Evolutionary conservation across 257 asterid species (phyloP).

Genomic region (Nicotiana otophora): DNA sequence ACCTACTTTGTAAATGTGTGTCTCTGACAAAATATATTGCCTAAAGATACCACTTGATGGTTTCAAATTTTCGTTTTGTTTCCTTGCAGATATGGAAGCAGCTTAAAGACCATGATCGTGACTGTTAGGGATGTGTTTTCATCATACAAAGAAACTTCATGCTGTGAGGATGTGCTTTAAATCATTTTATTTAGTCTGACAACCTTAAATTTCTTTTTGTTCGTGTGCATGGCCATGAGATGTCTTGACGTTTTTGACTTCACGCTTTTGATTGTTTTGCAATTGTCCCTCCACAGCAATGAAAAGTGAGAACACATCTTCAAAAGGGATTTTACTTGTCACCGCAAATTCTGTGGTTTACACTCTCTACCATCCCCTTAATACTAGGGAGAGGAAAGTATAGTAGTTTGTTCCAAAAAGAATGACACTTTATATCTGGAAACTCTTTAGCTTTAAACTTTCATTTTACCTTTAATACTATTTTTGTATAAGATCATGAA

Average conservation of each 20-base stretch:
- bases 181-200: neutral
- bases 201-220: neutral
- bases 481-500: neutral
- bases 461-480: neutral
- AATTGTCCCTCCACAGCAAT: neutral
- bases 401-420: neutral
- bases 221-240: neutral
- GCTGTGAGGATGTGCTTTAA: neutral
- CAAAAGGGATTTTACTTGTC: neutral
- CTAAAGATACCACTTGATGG: neutral
- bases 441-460: neutral
- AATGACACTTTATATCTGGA: neutral
- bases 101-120: neutral
- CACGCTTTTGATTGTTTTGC: neutral
- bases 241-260: neutral
- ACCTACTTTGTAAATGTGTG: neutral
- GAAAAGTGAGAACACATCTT: neutral
- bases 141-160: neutral
- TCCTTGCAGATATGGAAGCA: slow-evolving; percentile 1
- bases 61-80: neutral
- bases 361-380: neutral
- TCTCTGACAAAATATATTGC: neutral
- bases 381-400: neutral
- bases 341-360: neutral
- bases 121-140: neutral